Base-by-base conservation (phyloP, 2,329 filamentous ascomycete genomes). In the Aspergillus fischeri region DNA sequence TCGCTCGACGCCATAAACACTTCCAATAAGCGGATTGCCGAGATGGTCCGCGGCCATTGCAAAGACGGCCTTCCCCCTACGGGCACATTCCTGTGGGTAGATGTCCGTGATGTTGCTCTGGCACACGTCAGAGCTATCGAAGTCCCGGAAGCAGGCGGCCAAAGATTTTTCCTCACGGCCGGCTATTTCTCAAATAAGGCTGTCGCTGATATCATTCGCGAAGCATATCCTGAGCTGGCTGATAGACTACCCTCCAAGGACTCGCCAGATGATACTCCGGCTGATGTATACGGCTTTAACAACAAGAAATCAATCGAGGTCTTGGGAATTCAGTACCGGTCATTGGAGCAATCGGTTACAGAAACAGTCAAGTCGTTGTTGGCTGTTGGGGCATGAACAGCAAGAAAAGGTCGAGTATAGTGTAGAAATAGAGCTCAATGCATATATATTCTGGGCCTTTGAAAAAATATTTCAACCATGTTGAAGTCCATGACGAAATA, bases 1-100 rank as follows among this genome's bases (percentile, higher is more conserved):
- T 81, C 77, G 24, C 77, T 89, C 0, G 81, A 84, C n/a, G 76
- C 76, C 1, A 76, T 92, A 60, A 92, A 92, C 75, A 89, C 87
- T 1, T 90, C 87, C 14, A 92, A 91, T 70, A 81, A 86, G 63
- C 82, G 86, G 21, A 81, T 91, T 54, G 77, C 83, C 8, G 80
- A 87, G 59, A 74, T 89, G 52, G 79, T 87, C n/a, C 81, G 79
- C 6, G 89, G 88, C 20, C 81, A 83, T 58, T 81, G 77, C 69
- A 86, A 83, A 61, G 75, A 82, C 1, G 77, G 79, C 27, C 79
- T 89, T 9, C 78, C 82, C 0, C 78, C 84, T 0, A 88, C 84
- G 0, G 81, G 80, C 0, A 80, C 81, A 0, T 86, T 77, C 65
- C 75, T 86, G 1, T 88, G 83, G 76, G 82, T 87, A 2, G 68